Conservation (phyloP, 2,329 filamentous ascomycete genomes). For the Phialocephala sp. region DNA sequence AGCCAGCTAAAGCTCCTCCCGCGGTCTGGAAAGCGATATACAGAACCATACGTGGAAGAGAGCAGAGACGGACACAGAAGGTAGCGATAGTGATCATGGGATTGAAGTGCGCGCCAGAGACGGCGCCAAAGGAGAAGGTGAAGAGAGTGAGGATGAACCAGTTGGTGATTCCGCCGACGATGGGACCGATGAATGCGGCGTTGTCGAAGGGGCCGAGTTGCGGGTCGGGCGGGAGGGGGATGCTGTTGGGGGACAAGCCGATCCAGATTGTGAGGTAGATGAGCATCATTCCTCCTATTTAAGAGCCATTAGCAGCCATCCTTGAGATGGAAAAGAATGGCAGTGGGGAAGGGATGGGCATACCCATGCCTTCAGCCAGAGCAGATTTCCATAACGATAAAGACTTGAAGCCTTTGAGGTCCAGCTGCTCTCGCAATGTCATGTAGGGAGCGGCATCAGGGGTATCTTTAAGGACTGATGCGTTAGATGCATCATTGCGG, state of each 20-base stretch:
- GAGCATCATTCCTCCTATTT: slow-evolving; percentile 16
- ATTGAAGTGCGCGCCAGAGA: slow-evolving; percentile 59
- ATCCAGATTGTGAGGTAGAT: slow-evolving; percentile 21
- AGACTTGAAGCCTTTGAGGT: slow-evolving; percentile 42
- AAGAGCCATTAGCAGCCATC: background rate
- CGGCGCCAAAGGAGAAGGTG: slow-evolving; percentile 49
- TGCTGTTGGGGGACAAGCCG: slow-evolving; percentile 2
- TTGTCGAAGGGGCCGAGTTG: slow-evolving; percentile 26
- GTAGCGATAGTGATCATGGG: slow-evolving; percentile 59
- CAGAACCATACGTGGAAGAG: slow-evolving; percentile 54
- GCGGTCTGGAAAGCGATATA: slow-evolving; percentile 54
- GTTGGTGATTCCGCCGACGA: slow-evolving; percentile 41
- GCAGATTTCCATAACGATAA: background rate
- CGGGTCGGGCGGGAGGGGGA: slow-evolving; percentile 9
- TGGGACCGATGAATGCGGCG: slow-evolving; percentile 39
- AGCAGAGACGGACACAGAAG: slow-evolving; percentile 55
- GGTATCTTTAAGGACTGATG: slow-evolving; percentile 38
- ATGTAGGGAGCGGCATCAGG: slow-evolving; percentile 51
- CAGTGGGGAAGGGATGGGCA: background rate
- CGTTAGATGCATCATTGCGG: slow-evolving; percentile 35
- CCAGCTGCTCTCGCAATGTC: slow-evolving; percentile 45
- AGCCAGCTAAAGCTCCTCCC: slow-evolving; percentile 49
- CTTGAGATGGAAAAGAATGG: background rate
- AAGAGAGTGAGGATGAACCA: slow-evolving; percentile 5
- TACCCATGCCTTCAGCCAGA: slow-evolving; percentile 40